phyloP scores from a whole-genome alignment of 2,329 filamentous ascomycete genomes.

The Xenosphaeropsis pyriputrescens region DNA sequence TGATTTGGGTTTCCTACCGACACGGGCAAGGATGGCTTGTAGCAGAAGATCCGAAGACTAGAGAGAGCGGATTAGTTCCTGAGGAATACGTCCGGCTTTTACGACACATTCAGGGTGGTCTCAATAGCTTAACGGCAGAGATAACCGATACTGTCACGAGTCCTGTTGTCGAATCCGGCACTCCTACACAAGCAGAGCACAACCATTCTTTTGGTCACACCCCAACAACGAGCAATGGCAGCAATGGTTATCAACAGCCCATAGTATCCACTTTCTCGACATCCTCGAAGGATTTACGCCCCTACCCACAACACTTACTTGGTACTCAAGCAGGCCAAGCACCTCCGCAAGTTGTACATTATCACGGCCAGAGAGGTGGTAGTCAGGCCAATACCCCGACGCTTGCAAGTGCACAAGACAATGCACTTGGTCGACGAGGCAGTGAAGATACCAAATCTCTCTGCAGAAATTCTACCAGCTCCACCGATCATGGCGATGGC shows the following conservation, averaged over 20 bases:
- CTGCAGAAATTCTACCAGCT: background rate
- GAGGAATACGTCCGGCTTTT: conserved; percentile 92
- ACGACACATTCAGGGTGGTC: conserved; percentile 83
- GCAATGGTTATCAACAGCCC: conserved; percentile 54
- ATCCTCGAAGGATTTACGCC: conserved; percentile 54
- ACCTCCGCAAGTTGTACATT: conserved; percentile 51
- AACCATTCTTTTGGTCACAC: conserved; percentile 28
- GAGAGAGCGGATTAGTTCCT: conserved; percentile 85
- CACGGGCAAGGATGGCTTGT: conserved; percentile 97
- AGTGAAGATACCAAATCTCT: conserved; percentile 11
- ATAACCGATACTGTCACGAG: conserved; percentile 31
- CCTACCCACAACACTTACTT: conserved; percentile 50
- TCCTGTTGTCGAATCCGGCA: conserved; percentile 38
- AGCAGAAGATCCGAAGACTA: conserved; percentile 87
- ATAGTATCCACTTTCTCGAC: conserved; percentile 56
- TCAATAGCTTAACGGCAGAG: conserved; percentile 56
- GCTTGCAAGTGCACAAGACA: conserved; percentile 13
- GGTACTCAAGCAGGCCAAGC: conserved; percentile 46
- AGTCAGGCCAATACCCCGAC: conserved; percentile 53
- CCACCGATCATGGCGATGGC: background rate
- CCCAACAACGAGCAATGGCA: conserved; percentile 24
- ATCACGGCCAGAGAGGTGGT: conserved; percentile 52
- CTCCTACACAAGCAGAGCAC: conserved; percentile 47
- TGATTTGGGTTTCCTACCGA: conserved; percentile 90
- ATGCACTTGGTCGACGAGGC: conserved; percentile 9